phyloP scores from a whole-genome alignment of 176 grass and related monocot genomes.

The Elaeis guineensis region DNA sequence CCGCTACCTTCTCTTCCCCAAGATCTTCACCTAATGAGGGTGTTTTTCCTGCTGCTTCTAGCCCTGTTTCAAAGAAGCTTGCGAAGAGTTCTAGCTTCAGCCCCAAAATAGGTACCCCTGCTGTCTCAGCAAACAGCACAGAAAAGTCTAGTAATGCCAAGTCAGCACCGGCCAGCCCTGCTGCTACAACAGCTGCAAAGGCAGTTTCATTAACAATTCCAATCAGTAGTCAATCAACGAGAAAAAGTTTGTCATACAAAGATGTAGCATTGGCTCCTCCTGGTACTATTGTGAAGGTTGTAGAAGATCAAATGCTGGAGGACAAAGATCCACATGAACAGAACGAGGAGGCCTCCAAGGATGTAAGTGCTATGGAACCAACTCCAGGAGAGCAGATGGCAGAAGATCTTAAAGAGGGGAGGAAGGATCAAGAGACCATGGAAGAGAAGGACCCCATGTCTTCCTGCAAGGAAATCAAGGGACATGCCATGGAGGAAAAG shows the following conservation, averaged over 20 bases:
- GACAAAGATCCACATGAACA: constrained; percentile 29
- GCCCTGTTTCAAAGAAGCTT: constrained; percentile 66
- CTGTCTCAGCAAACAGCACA: constrained; percentile 28
- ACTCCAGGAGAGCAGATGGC: constrained; percentile 5
- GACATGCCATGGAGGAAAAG: constrained; percentile 36
- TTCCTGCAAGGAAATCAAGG: constrained; percentile 23
- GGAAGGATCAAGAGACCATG: neutral
- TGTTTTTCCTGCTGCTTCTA: constrained; percentile 27
- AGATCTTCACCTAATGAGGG: constrained; percentile 47
- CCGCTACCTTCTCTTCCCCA: constrained; percentile 46
- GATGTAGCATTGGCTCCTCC: constrained; percentile 91
- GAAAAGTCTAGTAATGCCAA: constrained; percentile 60
- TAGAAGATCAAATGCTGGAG: constrained; percentile 34
- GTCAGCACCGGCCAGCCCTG: constrained; percentile 33
- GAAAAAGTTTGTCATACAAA: constrained; percentile 94
- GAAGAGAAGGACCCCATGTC: constrained; percentile 11
- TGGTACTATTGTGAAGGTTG: constrained; percentile 74
- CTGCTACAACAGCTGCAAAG: constrained; percentile 35
- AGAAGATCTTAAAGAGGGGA: constrained; percentile 4
- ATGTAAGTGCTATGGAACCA: neutral
- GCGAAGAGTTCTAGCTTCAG: constrained; percentile 69
- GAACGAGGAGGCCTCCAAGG: constrained; percentile 28
- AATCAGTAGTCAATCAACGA: constrained; percentile 38
- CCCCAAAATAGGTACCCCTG: constrained; percentile 35
- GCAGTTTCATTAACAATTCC: constrained; percentile 33